Base-by-base conservation (phyloP, 306 rosid species). In the Casuarina cunninghamiana region DNA sequence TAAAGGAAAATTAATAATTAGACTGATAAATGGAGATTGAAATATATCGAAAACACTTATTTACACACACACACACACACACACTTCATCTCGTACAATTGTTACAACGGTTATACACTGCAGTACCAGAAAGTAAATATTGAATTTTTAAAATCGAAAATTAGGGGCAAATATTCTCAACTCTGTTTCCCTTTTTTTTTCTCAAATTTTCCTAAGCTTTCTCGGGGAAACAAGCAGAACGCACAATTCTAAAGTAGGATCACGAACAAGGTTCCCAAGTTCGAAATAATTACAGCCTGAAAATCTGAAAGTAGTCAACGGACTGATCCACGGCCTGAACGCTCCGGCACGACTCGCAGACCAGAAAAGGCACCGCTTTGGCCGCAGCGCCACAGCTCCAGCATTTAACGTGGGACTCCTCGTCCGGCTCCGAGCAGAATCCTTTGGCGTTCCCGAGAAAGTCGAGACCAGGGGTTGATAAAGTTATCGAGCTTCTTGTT, bases 301-400 rank as follows among this genome's bases (percentile, higher is more conserved):
- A 95, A 55, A 95, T 95, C 11, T 87, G 80, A 73, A 95, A 93
- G 73, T 93, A 95, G 82, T 93, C 89, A 39, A 87, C 77, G 3
- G 96, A 92, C 38, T 81, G 74, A 83, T 92, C 93, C 15, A 91
- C 74, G 16, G 98, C 91, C 50, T 95, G 97, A 85, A 95, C 77
- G 85, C 82, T 86, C 26, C 90, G 86, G 73, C 99, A 95, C 3
- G 91, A 89, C 6, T 79, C 71, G 26, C 99, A 95, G 62, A 89
- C 67, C 45, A 95, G 84, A 83, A 91, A 95, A 21, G 77, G 89
- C 71, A 66, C 39, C 53, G 86, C 48, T 37, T 72, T 81, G 58
- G 90, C 83, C 44, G 16, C 68, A 42, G 86, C 82, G 17, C 80
- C 83, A 16, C 97, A 95, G 76, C 81, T 88, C 99, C 99, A 95